Conservation (phyloP, 805 yeast species). For the Myxozyma mucilagina region DNA sequence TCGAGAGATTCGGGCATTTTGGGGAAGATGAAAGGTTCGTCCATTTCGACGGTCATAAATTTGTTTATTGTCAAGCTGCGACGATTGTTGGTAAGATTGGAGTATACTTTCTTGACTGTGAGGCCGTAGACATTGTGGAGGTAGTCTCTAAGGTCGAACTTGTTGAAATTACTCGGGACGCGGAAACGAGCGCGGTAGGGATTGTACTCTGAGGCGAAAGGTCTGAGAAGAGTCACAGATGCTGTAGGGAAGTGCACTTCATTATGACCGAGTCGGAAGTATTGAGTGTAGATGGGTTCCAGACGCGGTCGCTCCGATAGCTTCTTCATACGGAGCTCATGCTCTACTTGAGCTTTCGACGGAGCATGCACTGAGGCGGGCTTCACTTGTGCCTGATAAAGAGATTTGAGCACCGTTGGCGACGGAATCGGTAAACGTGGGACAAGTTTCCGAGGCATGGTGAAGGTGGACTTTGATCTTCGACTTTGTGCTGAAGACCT, state of each 20-base stretch:
- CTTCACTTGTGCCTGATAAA: slow-evolving; percentile 21
- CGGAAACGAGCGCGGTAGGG: slow-evolving; percentile 96
- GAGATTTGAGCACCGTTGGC: slow-evolving; percentile 16
- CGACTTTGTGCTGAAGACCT: too few relatives aligned
- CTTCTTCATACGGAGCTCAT: slow-evolving; percentile 11
- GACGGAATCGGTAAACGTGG: slow-evolving; percentile 21
- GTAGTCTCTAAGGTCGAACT: slow-evolving; percentile 91
- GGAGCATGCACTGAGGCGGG: slow-evolving; percentile 15
- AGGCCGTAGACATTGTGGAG: slow-evolving; percentile 86
- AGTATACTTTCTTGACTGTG: slow-evolving; percentile 75
- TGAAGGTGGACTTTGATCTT: too few relatives aligned
- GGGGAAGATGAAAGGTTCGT: slow-evolving; percentile 96
- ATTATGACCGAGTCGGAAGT: slow-evolving; percentile 77
- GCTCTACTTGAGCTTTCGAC: slow-evolving; percentile 14
- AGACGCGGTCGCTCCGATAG: slow-evolving; percentile 12
- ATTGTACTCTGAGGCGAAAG: slow-evolving; percentile 41
- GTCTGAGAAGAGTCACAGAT: slow-evolving; percentile 74
- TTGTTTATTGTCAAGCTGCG: slow-evolving; percentile 62
- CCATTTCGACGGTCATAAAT: slow-evolving; percentile 96
- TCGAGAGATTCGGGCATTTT: slow-evolving; percentile 45
- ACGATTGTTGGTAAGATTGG: slow-evolving; percentile 60
- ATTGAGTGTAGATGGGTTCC: slow-evolving; percentile 14
- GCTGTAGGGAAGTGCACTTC: slow-evolving; percentile 84
- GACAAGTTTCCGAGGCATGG: slow-evolving; percentile 6
- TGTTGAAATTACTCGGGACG: slow-evolving; percentile 92